Evolutionary conservation across 345 rosid species (phyloP), one percentile per base, ranked within the genome.

Genomic region (Citrus glauca): DNA sequence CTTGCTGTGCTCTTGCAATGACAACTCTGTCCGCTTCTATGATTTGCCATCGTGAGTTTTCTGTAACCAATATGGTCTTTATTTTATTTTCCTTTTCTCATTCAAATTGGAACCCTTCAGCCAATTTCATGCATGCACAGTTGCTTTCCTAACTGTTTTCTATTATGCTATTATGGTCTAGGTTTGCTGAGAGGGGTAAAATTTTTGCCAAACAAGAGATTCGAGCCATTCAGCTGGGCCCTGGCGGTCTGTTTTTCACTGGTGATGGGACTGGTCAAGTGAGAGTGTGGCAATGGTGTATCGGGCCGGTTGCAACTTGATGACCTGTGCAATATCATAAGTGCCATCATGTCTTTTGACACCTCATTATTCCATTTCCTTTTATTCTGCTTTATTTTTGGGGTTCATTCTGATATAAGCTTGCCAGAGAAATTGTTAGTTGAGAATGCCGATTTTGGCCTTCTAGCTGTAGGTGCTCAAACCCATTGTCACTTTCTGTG

Each of bases 251-350:
- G 76, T 96, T 96, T 79, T 96, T 96, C 80, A 91, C 98, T 0
- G 99, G 99, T 9, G 99, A 96, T 30, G 98, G 95, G 62, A 90
- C 95, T 32, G 99, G 99, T 65, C 90, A 85, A 86, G 98, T 91
- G 62, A 92, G 85, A 89, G 99, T 96, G 63, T 96, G 98, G 99
- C 90, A 88, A 28, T 94, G 95, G 91, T 82, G 69, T 33, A 81
- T 86, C 9, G 89, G 81, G 76, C 85, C 88, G 73, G 76, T 84
- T 50, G 60, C 86, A 11, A 40, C 82, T 64, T 73, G 87, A 81
- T 84, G 76, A 72, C 72, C 6, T 0, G 77, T 32, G 71, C 80
- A 28, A 65, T 53, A 55, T 77, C 69, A 72, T 50, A 42, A 24
- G 67, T 48, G 7, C 73, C 73, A 27, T 71, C 7, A 13, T 56